A percentile compares a stretch with the other conserved stretches of the same genome.
Conservation (phyloP, 257 asterid species). For the Nicotiana sylvestris region DNA sequence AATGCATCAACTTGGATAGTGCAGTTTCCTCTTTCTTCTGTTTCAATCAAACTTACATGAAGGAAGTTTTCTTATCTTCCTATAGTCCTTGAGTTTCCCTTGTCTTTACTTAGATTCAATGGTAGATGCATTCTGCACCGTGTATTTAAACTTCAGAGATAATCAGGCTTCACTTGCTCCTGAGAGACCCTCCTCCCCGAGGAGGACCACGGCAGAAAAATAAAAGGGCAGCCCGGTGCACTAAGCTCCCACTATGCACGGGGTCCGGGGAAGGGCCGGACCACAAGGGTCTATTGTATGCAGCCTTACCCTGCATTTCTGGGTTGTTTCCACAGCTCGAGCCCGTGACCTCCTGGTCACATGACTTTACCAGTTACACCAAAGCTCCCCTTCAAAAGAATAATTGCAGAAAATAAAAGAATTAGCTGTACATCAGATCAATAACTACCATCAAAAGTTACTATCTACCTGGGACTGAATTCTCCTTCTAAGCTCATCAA, state of each 20-base stretch:
- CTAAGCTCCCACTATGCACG: no score
- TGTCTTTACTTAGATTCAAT: not conserved
- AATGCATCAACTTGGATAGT: not conserved
- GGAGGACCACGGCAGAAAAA: not conserved
- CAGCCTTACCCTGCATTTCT: no score
- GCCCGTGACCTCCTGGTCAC: no score
- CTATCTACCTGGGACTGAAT: conserved; percentile 54
- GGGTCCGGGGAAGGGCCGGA: no score
- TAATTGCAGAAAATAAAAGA: not conserved
- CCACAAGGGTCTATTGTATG: no score
- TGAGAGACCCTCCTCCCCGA: not conserved
- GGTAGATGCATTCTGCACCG: not conserved
- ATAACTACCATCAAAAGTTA: conserved; percentile 1
- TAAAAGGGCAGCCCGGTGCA: no score
- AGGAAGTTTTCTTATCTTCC: not conserved
- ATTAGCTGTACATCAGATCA: not conserved
- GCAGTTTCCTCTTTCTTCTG: not conserved
- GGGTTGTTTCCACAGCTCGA: no score
- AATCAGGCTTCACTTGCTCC: not conserved
- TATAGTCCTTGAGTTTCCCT: not conserved
- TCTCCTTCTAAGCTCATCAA: conserved; percentile 63
- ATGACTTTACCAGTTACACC: no score
- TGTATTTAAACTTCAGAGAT: not conserved
- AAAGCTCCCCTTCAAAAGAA: no score
- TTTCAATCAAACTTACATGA: not conserved